phyloP scores from a whole-genome alignment of 148 eudicot species.

The Tetragonia tetragonoides region DNA sequence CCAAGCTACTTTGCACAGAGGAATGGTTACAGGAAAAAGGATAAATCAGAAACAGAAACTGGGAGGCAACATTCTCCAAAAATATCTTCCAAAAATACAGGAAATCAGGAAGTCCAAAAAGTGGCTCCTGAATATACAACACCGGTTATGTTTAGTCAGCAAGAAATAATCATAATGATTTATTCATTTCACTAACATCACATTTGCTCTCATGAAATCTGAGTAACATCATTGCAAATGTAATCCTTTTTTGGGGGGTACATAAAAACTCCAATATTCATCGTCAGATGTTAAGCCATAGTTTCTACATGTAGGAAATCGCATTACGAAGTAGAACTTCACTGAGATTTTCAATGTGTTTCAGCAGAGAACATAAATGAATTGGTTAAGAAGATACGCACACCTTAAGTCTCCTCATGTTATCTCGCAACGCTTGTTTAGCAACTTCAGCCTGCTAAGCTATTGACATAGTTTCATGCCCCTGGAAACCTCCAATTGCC shows the following conservation, averaged over 20 bases:
- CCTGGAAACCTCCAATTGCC: slow-evolving; percentile 43
- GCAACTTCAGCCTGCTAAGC: slow-evolving; percentile 81
- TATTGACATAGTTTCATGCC: slow-evolving; percentile 52
- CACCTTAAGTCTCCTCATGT: slow-evolving; percentile 74
- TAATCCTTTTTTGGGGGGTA: no score
- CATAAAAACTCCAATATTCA: no score
- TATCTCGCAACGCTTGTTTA: slow-evolving; percentile 72
- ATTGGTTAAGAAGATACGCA: slow-evolving; percentile 4
- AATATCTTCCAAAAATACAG: neutral
- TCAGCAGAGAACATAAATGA: neutral
- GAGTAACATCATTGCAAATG: no score
- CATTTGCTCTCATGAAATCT: no score
- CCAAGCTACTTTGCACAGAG: neutral
- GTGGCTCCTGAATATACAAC: neutral
- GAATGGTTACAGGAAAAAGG: neutral
- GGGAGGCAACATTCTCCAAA: neutral
- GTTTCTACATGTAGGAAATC: neutral
- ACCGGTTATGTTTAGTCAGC: no score
- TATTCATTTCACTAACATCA: no score
- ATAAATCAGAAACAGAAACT: neutral
- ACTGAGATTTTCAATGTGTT: neutral
- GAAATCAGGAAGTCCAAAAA: neutral
- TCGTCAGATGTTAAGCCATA: slow-evolving; percentile 1
- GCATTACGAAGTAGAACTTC: neutral
- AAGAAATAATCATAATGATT: no score